Conservation (phyloP, 176 grass and related monocot species). For the Avena eriantha region DNA sequence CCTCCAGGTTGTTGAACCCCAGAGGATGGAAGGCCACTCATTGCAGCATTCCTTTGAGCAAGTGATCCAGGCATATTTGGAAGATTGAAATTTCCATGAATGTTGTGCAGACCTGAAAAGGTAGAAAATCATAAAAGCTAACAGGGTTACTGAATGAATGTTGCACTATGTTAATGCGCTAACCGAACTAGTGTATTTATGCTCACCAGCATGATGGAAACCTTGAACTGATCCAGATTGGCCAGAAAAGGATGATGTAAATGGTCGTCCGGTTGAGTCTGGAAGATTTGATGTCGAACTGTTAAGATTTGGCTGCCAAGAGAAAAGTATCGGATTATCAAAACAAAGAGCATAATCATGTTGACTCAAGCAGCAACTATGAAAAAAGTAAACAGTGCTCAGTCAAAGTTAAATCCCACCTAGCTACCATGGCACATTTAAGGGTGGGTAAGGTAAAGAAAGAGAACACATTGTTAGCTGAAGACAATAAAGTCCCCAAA, state of each 20-base stretch:
- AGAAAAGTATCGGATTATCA: slow-evolving; percentile 28
- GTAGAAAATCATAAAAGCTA: slow-evolving; percentile 28
- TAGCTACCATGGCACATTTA: background rate
- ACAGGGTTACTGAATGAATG: background rate
- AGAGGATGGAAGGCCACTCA: slow-evolving; percentile 78
- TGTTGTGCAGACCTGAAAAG: slow-evolving; percentile 73
- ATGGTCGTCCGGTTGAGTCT: slow-evolving; percentile 81
- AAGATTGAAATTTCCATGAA: slow-evolving; percentile 82
- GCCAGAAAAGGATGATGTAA: slow-evolving; percentile 72
- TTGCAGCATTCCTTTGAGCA: slow-evolving; percentile 76
- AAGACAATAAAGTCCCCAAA: background rate
- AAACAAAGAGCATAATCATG: slow-evolving; percentile 5
- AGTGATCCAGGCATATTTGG: slow-evolving; percentile 83
- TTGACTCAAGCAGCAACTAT: slow-evolving; percentile 1
- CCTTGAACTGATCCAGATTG: slow-evolving; percentile 76
- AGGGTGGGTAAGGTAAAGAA: background rate
- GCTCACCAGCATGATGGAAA: slow-evolving; percentile 88
- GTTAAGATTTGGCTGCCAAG: slow-evolving; percentile 73
- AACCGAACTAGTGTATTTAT: slow-evolving; percentile 31
- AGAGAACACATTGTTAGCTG: background rate
- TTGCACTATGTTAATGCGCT: background rate
- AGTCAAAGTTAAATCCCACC: slow-evolving; percentile 9
- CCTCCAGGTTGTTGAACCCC: slow-evolving; percentile 89
- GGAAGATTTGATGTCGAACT: slow-evolving; percentile 75
- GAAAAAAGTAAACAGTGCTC: background rate